phyloP scores from a whole-genome alignment of 805 yeast genomes.

The Candida quercuum region DNA sequence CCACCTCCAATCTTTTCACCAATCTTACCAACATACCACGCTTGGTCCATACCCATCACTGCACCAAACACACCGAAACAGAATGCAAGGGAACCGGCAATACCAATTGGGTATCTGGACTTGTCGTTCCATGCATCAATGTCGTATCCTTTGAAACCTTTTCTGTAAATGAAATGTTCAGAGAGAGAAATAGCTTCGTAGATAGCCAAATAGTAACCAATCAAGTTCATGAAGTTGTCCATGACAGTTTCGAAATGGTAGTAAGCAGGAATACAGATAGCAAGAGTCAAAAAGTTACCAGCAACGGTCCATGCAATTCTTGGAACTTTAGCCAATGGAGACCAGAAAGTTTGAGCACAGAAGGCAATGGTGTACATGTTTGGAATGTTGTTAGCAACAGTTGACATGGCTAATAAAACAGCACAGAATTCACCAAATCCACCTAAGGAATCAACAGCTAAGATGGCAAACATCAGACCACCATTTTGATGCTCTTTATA shows the following conservation, averaged over 20 bases:
- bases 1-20: conserved; percentile 62
- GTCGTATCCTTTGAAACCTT: conserved; percentile 57
- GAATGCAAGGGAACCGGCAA: conserved; percentile 74
- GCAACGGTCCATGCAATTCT: conserved; percentile 76
- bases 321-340: conserved; percentile 68
- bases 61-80: conserved; percentile 83
- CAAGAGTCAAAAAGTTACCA: conserved; percentile 75
- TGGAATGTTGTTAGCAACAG: conserved; percentile 89
- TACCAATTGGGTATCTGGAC: conserved; percentile 62
- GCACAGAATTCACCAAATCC: conserved; percentile 89
- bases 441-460: conserved; percentile 75
- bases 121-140: conserved; percentile 55
- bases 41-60: conserved; percentile 82
- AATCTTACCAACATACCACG: conserved; percentile 75
- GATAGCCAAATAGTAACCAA: conserved; percentile 87
- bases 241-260: conserved; percentile 67
- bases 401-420: conserved; percentile 78
- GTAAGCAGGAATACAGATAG: conserved; percentile 85
- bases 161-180: conserved; percentile 79
- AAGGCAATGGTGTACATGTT: conserved; percentile 89
- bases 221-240: conserved; percentile 84
- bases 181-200: conserved; percentile 71
- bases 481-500: conserved; percentile 60
- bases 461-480: conserved; percentile 75
- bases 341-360: conserved; percentile 82